Conservation (phyloP, 2,329 filamentous ascomycete genomes). For the Xylariaceae sp. region DNA sequence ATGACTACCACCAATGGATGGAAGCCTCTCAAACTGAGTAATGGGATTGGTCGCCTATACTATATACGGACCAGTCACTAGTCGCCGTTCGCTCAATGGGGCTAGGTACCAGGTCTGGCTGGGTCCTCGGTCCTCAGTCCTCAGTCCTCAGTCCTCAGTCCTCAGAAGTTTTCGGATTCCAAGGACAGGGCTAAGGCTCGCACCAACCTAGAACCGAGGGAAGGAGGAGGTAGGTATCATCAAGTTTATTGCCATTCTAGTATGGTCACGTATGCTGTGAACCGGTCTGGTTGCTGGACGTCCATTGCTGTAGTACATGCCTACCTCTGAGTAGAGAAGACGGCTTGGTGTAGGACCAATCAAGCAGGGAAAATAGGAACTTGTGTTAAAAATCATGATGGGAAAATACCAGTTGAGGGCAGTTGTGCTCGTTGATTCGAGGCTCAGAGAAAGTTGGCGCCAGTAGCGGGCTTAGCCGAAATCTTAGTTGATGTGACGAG, state of each 20-base stretch:
- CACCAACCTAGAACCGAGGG: slow-evolving; percentile 11
- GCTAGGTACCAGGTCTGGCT: slow-evolving; percentile 18
- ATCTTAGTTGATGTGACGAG: slow-evolving; percentile 37
- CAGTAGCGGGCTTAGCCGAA: slow-evolving; percentile 30
- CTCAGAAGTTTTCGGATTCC: not conserved
- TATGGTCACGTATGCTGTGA: not conserved
- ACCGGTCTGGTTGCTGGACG: not conserved
- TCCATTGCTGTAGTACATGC: not conserved
- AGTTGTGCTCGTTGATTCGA: slow-evolving; percentile 29
- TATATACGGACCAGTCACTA: slow-evolving; percentile 17
- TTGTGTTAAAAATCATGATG: slow-evolving; percentile 6
- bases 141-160: too few relatives aligned
- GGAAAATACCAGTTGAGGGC: not conserved
- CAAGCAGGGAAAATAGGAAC: slow-evolving; percentile 2
- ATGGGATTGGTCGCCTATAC: slow-evolving; percentile 19
- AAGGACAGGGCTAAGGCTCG: slow-evolving; percentile 13
- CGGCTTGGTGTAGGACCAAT: slow-evolving; percentile 12
- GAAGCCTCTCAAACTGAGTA: slow-evolving; percentile 11
- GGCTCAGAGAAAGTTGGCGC: slow-evolving; percentile 29
- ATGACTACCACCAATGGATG: slow-evolving; percentile 23
- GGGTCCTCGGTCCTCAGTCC: too few relatives aligned
- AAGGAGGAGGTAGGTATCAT: not conserved
- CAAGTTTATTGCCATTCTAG: not conserved
- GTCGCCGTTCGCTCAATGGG: slow-evolving; percentile 18
- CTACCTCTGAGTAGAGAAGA: slow-evolving; percentile 6